Percentiles rank a stretch among this genome's conserved stretches.
phyloP scores from a whole-genome alignment of 345 rosid species.

The Lepidium sativum region DNA sequence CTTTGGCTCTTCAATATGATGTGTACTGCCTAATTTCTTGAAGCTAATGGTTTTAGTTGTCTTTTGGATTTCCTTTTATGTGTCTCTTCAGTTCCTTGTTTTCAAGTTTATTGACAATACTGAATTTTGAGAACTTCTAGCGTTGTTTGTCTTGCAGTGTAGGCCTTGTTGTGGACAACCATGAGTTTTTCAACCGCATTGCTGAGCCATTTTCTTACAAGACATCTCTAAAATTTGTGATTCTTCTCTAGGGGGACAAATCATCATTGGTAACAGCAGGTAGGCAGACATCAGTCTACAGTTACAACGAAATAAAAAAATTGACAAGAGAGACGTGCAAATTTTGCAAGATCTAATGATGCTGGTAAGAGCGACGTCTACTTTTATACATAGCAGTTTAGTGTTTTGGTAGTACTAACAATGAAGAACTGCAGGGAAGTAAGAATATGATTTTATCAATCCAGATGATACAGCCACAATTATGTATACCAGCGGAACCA shows the following conservation, averaged over 20 bases:
- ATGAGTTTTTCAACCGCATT: conserved; percentile 74
- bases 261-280: conserved; percentile 31
- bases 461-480: conserved; percentile 76
- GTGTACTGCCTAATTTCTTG: background rate
- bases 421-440: conserved; percentile 42
- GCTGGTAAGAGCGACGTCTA: conserved; percentile 38
- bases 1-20: background rate
- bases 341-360: conserved; percentile 33
- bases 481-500: conserved; percentile 92
- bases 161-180: conserved; percentile 80
- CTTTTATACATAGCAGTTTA: background rate
- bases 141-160: conserved; percentile 44
- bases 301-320: conserved; percentile 52
- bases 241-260: conserved; percentile 91
- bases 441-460: conserved; percentile 44
- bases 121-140: conserved; percentile 6
- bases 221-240: conserved; percentile 50
- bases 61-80: background rate
- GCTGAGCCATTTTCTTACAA: conserved; percentile 44
- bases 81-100: background rate
- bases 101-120: background rate
- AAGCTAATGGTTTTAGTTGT: background rate
- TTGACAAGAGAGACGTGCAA: conserved; percentile 54
- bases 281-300: conserved; percentile 44
- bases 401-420: background rate